phyloP scores from a whole-genome alignment of 768 basidiomycete genomes.

The Tricholoma sp. region DNA sequence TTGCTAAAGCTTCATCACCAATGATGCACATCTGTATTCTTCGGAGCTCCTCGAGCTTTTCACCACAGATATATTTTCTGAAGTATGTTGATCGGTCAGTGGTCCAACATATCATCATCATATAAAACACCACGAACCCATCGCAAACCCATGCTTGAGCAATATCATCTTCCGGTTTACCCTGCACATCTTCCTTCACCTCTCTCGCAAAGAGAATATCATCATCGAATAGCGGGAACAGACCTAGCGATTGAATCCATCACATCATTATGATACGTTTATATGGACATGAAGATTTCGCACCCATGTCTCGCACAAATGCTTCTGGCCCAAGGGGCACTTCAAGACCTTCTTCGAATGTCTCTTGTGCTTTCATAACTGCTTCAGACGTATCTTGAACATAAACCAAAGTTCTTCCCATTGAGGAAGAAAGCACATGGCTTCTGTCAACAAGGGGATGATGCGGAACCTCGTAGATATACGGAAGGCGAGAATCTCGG shows the following conservation, averaged over 20 bases:
- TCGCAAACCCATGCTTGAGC: neutral
- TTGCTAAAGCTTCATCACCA: neutral
- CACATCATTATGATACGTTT: too few relatives aligned
- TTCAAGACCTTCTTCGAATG: too few relatives aligned
- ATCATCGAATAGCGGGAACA: neutral
- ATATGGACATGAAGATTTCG: too few relatives aligned
- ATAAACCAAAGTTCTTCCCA: too few relatives aligned
- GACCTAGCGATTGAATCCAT: neutral
- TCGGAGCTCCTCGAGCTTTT: neutral
- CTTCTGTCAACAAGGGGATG: too few relatives aligned
- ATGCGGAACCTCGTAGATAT: too few relatives aligned
- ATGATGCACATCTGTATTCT: neutral
- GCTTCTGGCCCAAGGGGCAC: too few relatives aligned
- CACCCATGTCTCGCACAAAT: too few relatives aligned
- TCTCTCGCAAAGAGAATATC: neutral
- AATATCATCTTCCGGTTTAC: neutral
- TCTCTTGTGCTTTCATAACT: too few relatives aligned
- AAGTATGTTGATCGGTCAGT: neutral
- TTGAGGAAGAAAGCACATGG: too few relatives aligned
- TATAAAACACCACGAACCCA: neutral
- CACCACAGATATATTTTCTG: neutral
- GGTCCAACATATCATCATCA: neutral
- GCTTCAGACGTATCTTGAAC: too few relatives aligned
- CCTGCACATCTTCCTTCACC: neutral
- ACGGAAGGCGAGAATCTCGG: too few relatives aligned